A percentile compares a stretch with the other conserved stretches of the same genome.
Conservation (phyloP, 2,329 filamentous ascomycete species). For the Madurella mycetomatis region DNA sequence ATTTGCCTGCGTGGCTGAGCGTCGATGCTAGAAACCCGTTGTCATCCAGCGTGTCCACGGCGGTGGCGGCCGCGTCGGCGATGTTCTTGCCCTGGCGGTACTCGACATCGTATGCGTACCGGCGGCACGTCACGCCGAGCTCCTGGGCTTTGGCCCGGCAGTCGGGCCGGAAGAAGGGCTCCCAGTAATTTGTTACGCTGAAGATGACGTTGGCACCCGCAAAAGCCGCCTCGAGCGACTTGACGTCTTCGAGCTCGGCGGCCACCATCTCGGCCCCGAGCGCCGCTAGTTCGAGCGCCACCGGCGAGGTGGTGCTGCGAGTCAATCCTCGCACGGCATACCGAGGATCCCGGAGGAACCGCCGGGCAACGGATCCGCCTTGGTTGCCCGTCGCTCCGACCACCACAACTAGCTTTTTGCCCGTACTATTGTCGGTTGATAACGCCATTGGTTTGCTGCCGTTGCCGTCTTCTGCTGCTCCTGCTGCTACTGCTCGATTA, state of each 20-base stretch:
- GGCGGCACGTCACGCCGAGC: slow-evolving; percentile 38
- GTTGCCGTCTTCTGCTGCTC: background rate
- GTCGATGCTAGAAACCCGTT: slow-evolving; percentile 51
- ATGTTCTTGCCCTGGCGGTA: slow-evolving; percentile 51
- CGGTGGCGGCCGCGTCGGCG: slow-evolving; percentile 46
- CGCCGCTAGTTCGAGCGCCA: slow-evolving; percentile 37
- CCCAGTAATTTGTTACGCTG: slow-evolving; percentile 53
- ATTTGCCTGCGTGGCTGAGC: slow-evolving; percentile 44
- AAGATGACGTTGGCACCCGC: slow-evolving; percentile 48
- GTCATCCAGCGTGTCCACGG: slow-evolving; percentile 36
- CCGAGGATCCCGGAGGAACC: slow-evolving; percentile 37
- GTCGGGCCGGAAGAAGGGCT: slow-evolving; percentile 44
- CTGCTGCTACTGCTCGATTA: background rate
- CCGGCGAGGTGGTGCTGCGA: slow-evolving; percentile 38
- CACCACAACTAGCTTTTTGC: slow-evolving; percentile 39
- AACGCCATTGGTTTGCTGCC: slow-evolving; percentile 1
- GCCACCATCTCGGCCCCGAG: slow-evolving; percentile 42
- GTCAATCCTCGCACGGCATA: slow-evolving; percentile 47
- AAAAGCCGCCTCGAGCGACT: slow-evolving; percentile 39
- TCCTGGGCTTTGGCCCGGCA: slow-evolving; percentile 36
- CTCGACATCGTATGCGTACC: slow-evolving; percentile 47
- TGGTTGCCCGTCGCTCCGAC: slow-evolving; percentile 48
- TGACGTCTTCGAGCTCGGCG: slow-evolving; percentile 41
- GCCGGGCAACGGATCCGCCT: slow-evolving; percentile 48
- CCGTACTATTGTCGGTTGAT: background rate